Evolutionary conservation across 1,284 basidiomycete species (phyloP).

Genomic region (Moesziomyces parantarcticus): DNA sequence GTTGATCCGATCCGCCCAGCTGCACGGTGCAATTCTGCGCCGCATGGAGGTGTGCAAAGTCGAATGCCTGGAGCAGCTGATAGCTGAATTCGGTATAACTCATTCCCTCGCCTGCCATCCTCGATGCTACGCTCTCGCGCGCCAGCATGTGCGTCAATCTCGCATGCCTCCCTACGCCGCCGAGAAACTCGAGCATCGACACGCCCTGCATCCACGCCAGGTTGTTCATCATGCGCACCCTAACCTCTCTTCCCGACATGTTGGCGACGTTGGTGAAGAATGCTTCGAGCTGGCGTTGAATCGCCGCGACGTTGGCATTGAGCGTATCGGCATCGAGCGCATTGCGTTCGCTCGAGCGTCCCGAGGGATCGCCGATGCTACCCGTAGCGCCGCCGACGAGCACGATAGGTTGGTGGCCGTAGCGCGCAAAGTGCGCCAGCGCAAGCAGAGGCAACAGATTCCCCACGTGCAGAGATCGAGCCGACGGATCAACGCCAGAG

Average conservation of each 20-base stretch:
- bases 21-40: slow-evolving; percentile 81
- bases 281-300: slow-evolving; percentile 76
- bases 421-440: slow-evolving; percentile 84
- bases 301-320: slow-evolving; percentile 76
- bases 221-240: slow-evolving; percentile 76
- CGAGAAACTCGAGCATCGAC: slow-evolving; percentile 84
- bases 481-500: slow-evolving; percentile 91
- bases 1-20: slow-evolving; percentile 95
- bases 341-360: slow-evolving; percentile 83
- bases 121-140: slow-evolving; percentile 81
- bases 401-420: slow-evolving; percentile 75
- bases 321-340: slow-evolving; percentile 75
- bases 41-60: slow-evolving; percentile 84
- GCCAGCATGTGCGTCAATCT: slow-evolving; percentile 90
- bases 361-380: slow-evolving; percentile 95
- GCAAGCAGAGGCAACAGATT: slow-evolving; percentile 90
- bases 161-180: slow-evolving; percentile 81
- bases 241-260: slow-evolving; percentile 67
- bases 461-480: slow-evolving; percentile 87
- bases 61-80: slow-evolving; percentile 95
- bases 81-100: slow-evolving; percentile 98
- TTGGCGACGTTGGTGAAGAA: slow-evolving; percentile 79
- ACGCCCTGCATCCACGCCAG: slow-evolving; percentile 82
- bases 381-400: slow-evolving; percentile 90
- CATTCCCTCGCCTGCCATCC: slow-evolving; percentile 74